Percentiles rank a stretch among this genome's conserved stretches.
Conservation (phyloP, 108 stramenopile species). For the Discostella pseudostelligera region DNA sequence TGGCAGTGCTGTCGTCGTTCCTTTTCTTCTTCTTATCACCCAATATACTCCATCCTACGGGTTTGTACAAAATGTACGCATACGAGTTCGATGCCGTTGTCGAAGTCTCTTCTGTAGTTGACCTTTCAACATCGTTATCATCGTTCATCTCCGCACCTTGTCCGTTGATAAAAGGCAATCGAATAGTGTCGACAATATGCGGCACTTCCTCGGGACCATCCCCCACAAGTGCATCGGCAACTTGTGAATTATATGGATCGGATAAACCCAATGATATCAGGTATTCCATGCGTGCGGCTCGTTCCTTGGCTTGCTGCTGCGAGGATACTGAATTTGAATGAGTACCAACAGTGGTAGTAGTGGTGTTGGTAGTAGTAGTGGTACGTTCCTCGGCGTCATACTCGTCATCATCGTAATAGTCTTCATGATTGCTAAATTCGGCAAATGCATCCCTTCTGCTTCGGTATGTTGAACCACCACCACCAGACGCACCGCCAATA, state of each 20-base stretch:
- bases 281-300: background rate
- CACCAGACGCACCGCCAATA: no score
- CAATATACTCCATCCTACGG: constrained; percentile 76
- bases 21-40: constrained; percentile 47
- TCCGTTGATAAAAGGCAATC: no score
- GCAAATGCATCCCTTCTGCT: no score
- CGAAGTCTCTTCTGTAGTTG: constrained; percentile 4
- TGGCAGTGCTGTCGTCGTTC: background rate
- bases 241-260: constrained; percentile 1
- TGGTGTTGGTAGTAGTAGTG: background rate
- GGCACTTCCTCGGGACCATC: constrained; percentile 48
- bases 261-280: no score
- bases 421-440: no score
- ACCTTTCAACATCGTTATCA: constrained; percentile 25
- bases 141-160: constrained; percentile 14
- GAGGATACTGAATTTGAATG: no score
- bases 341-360: no score
- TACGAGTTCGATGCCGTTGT: constrained; percentile 38
- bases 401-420: constrained; percentile 12
- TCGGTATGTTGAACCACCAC: no score
- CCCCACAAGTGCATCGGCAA: constrained; percentile 56
- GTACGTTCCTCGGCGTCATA: background rate
- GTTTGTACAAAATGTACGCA: constrained; percentile 82
- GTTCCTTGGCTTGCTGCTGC: background rate
- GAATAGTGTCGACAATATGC: constrained; percentile 49